Evolutionary conservation across 2,329 filamentous ascomycete genomes (phyloP), one percentile per base, ranked within the genome.

Genomic region (Sporothrix protearum): DNA sequence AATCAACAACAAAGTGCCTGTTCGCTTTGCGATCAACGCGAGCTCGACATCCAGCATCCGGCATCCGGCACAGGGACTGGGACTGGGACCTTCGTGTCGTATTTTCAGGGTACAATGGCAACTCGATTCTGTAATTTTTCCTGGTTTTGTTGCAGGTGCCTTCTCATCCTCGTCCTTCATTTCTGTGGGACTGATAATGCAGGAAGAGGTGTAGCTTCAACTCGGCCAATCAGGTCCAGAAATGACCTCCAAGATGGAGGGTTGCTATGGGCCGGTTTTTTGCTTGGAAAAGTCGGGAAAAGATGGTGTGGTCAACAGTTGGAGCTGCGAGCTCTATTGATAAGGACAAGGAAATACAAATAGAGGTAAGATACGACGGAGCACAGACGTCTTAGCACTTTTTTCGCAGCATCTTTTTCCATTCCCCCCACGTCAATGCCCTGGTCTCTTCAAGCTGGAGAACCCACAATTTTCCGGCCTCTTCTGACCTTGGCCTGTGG

Each of bases 271-370:
- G 39, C 53, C 53, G 53, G 53, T 49, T 61, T 69, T 69, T 30
- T 28, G 33, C 16, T 61, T 49, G 63, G 63, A 25, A 49, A 25
- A 25, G 22, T 25, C 9, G 22, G 25, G 22, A 53, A 53, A 53
- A 64, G 25, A 33, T 28, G 57, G 68, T 63, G 42, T 70, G 45
- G 53, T 63, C 55, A 63, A 53, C 68, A 64, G 51, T 64, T 53
- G 45, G 55, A 33, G 33, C 12, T 28, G 9, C 22, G 33, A 33
- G 42, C 28, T 66, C 6, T 8, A 9, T 49, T 66, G 63, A 66
- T 66, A 66, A 66, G 63, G n/a, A 39, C 9, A 10, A 57, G n/a
- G 28, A 22, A 10, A 22, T 16, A 39, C 5, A 42, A 19, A 45
- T 3, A n/a, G 59, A 42, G 28, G 25, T 25, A 14, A 63, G n/a